Evolutionary conservation across 331 rosid species (phyloP).

Genomic region (Saraca asoca): DNA sequence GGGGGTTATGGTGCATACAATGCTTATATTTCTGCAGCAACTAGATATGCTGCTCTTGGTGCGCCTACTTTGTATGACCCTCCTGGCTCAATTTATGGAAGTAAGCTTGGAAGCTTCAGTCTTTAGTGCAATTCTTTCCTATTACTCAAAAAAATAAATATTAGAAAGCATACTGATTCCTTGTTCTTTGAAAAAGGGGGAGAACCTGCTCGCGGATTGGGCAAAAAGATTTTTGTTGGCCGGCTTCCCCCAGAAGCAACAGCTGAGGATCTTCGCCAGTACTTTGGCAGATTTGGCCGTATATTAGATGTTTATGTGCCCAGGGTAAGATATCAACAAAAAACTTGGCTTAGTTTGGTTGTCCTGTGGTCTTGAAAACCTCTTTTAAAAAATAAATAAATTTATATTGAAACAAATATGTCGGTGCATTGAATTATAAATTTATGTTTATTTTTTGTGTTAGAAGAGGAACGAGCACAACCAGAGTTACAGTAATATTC

Average conservation of each 20-base stretch:
- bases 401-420: no score
- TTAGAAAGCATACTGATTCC: slow-evolving; percentile 13
- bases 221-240: slow-evolving; percentile 88
- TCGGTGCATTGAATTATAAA: no score
- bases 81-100: slow-evolving; percentile 79
- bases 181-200: slow-evolving; percentile 59
- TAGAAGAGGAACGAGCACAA: no score
- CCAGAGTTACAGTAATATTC: no score
- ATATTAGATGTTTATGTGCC: slow-evolving; percentile 92
- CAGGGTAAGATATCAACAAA: slow-evolving; percentile 57
- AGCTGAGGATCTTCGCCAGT: slow-evolving; percentile 82
- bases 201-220: slow-evolving; percentile 69
- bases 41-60: slow-evolving; percentile 95
- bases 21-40: slow-evolving; percentile 91
- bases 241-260: slow-evolving; percentile 94
- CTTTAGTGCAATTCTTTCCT: slow-evolving; percentile 13
- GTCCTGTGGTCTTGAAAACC: no score
- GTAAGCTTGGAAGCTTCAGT: slow-evolving; percentile 53
- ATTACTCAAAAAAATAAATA: no score
- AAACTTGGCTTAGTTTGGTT: background rate
- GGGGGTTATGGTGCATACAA: slow-evolving; percentile 95
- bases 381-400: no score
- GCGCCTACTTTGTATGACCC: slow-evolving; percentile 95
- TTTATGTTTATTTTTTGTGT: no score
- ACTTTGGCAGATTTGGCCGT: slow-evolving; percentile 94